Evolutionary conservation across 768 basidiomycete genomes (phyloP).

Genomic region (Steccherinum ochraceum): DNA sequence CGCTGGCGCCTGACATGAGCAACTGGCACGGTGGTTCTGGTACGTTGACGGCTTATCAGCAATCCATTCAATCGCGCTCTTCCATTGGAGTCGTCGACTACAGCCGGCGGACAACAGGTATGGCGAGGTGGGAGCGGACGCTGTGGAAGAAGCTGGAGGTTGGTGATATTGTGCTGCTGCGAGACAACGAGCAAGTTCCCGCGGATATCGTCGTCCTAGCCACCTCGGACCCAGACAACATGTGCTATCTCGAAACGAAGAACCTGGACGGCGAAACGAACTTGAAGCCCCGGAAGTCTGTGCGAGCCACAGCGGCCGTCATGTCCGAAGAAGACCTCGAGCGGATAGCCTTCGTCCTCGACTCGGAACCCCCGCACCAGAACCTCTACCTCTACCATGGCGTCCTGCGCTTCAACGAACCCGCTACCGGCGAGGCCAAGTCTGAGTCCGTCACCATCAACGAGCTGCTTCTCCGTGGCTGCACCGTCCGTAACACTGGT

Average conservation of each 20-base stretch:
- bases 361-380: conserved; percentile 90
- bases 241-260: conserved; percentile 97
- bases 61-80: conserved; percentile 49
- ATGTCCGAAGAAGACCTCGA: conserved; percentile 86
- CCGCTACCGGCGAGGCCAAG: conserved; percentile 42
- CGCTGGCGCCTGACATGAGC: conserved; percentile 1
- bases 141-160: conserved; percentile 99
- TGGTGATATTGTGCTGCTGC: conserved; percentile 87
- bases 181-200: conserved; percentile 94
- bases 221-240: conserved; percentile 84
- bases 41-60: conserved; percentile 44
- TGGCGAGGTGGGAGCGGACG: conserved; percentile 88
- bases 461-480: conserved; percentile 88
- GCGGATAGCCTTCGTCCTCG: conserved; percentile 79
- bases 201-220: conserved; percentile 92
- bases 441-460: conserved; percentile 81
- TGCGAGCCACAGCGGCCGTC: conserved; percentile 71
- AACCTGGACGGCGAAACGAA: conserved; percentile 98
- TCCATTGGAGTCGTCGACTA: conserved; percentile 79
- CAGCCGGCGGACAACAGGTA: conserved; percentile 57
- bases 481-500: conserved; percentile 79
- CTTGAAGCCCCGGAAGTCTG: conserved; percentile 76
- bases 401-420: conserved; percentile 69
- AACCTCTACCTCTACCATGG: conserved; percentile 91
- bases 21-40: conserved; percentile 22